Evolutionary conservation across 257 asterid genomes (phyloP), one percentile per base, ranked within the genome.

Genomic region (Nicotiana undulata): DNA sequence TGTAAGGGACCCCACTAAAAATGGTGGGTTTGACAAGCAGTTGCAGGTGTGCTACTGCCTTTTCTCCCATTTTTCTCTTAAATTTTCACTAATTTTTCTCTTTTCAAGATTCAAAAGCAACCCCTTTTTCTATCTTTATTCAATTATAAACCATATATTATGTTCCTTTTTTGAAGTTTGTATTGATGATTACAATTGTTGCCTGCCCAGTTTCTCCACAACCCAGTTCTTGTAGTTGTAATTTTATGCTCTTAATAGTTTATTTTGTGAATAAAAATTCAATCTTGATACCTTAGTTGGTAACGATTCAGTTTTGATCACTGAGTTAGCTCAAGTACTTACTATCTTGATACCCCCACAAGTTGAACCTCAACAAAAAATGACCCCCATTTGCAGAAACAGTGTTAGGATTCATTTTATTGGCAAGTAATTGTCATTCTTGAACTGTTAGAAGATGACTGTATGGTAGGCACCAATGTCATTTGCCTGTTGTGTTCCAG

Each of bases 401-500:
- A 28, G 12, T 13, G 15, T 46, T 44, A 55, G 26, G 20, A 3
- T 70, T 44, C 12, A 26, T 70, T 70, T 70, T 70, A 31, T 44
- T 44, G 22, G 22, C n/a, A 78, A 51, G 64, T 24, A 63, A 4
- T n/a, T 37, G 40, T 75, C 82, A 44, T 81, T 56, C 17, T 81
- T 85, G 76, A 79, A 82, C 79, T 46, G 59, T 78, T 76, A 64
- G 80, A 75, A 74, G 64, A 65, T 76, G 82, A 29, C 77, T 81
- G 80, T 76, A 53, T 86, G 77, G 78, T 85, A 89, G 94, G 91
- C 83, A 86, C 84, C 89, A 61, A 96, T 96, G 99, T 94, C 99
- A 56, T 90, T 89, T 82, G 93, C 97, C 85, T 94, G 97, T 90
- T 92, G 99, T 80, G 5, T 96, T 17, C 99, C 99, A 76, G 81